These are phyloP conservation scores for Hansenula anomala DNA, from an alignment of 1,139 yeast genomes.

Conservation along the genomic window DNA sequence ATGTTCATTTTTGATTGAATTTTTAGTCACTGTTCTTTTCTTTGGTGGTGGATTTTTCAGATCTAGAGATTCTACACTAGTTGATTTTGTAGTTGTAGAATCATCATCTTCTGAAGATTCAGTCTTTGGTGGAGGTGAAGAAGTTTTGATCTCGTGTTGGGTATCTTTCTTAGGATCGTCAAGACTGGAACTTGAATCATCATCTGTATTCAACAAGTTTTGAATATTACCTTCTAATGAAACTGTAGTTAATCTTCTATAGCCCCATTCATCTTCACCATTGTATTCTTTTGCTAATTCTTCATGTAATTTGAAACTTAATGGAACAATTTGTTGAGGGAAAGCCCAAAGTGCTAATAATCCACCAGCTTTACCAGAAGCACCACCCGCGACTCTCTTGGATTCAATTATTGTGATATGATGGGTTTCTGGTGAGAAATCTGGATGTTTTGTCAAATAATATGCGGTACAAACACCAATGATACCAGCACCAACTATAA, in stretches of 20 bases:
- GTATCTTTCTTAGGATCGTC: background rate
- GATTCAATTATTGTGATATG: constrained; percentile 89
- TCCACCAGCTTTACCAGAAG: constrained; percentile 97
- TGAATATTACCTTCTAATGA: constrained; percentile 81
- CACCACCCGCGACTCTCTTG: constrained; percentile 94
- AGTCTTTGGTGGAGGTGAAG: constrained; percentile 8
- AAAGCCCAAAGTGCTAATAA: constrained; percentile 93
- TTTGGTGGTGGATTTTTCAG: constrained; percentile 17
- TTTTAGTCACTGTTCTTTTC: constrained; percentile 32
- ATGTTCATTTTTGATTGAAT: constrained; percentile 32
- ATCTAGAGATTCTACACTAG: constrained; percentile 9
- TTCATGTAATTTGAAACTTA: constrained; percentile 82
- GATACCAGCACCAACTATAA: constrained; percentile 90
- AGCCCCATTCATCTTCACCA: constrained; percentile 90
- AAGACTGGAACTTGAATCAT: constrained; percentile 7
- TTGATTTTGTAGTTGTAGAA: too few species aligned
- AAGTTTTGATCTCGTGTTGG: background rate
- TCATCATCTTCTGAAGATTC: constrained; percentile 14
- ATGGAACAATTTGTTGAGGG: constrained; percentile 89
- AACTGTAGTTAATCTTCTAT: constrained; percentile 81
- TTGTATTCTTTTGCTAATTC: constrained; percentile 71
- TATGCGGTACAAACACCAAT: constrained; percentile 95
- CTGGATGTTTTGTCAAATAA: constrained; percentile 78
- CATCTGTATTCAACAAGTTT: constrained; percentile 19
- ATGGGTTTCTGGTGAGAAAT: constrained; percentile 63